Evolutionary conservation across 768 basidiomycete genomes (phyloP), one percentile per base, ranked within the genome.

Genomic region (Lactarius psammicola): DNA sequence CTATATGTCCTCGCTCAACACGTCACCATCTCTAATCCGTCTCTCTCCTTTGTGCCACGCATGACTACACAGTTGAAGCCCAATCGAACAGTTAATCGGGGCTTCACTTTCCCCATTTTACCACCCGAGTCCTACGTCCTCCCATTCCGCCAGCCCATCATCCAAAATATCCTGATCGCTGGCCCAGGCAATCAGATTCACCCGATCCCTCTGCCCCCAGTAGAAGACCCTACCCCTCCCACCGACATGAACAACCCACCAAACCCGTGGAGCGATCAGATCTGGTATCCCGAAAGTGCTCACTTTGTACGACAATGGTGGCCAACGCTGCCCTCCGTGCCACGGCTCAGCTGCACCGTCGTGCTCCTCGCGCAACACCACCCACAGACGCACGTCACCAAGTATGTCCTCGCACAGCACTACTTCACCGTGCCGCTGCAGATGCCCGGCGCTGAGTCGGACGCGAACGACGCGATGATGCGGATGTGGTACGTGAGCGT

Each of bases 301-400:
- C 88, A 90, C 75, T 90, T 90, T 66, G 88, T 90, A 6, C 84
- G 89, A 13, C 89, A 90, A 67, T 90, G 89, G 89, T 90, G 89
- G 89, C 89, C 89, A 1, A 85, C 83, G 3, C 75, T 90, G 3
- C 80, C 85, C 0, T 78, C 80, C 1, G 82, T 89, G 15, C 89
- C 86, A 1, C 80, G 84, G 30, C 80, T 89, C 10, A 89, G 87
- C 74, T 89, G 87, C 70, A 88, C 88, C 0, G 88, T 90, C 26
- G 82, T 89, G 26, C 79, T 90, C 1, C 81, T 89, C 4, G 84
- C 87, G 0, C 79, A 81, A 13, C 87, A 88, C 64, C 84, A 89
- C 68, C 81, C 78, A n/a, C 75, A 78, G 9, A 85, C 85, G 18
- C 85, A 87, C 65, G 78, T 80, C 3, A 86, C 83, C 51, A 77